These are phyloP conservation scores for Monosporozyma solicola DNA, from an alignment of 805 yeast genomes.

Conservation along the genomic window DNA sequence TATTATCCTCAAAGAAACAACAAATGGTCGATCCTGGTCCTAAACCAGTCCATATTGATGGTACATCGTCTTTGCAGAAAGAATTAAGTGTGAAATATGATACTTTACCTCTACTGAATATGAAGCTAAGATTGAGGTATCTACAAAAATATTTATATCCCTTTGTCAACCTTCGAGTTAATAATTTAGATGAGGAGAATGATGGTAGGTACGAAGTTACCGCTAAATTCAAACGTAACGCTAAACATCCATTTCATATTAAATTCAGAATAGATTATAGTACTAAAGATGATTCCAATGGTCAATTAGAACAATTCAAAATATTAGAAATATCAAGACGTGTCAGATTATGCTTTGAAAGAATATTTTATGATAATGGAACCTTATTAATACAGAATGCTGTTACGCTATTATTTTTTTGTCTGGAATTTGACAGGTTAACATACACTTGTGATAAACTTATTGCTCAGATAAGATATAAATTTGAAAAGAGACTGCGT, in stretches of 20 bases:
- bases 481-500: background rate
- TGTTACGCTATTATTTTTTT: slow-evolving; percentile 13
- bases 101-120: slow-evolving; percentile 22
- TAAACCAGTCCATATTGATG: slow-evolving; percentile 8
- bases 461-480: slow-evolving; percentile 1
- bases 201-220: background rate
- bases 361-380: background rate
- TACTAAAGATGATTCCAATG: background rate
- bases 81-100: slow-evolving; percentile 21
- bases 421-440: slow-evolving; percentile 19
- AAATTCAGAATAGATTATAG: slow-evolving; percentile 2
- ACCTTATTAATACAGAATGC: background rate
- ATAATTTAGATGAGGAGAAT: background rate
- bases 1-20: slow-evolving; percentile 3
- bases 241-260: slow-evolving; percentile 1
- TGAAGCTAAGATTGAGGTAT: slow-evolving; percentile 14
- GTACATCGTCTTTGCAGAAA: slow-evolving; percentile 10
- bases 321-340: background rate
- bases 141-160: slow-evolving; percentile 13
- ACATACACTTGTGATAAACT: slow-evolving; percentile 7
- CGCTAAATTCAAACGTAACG: background rate
- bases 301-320: background rate
- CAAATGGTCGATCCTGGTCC: background rate
- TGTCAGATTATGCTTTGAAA: background rate
- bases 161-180: slow-evolving; percentile 6